These are phyloP conservation scores for Gamarada debralockiae DNA, from an alignment of 495 filamentous ascomycete species.

Conservation along the genomic window DNA sequence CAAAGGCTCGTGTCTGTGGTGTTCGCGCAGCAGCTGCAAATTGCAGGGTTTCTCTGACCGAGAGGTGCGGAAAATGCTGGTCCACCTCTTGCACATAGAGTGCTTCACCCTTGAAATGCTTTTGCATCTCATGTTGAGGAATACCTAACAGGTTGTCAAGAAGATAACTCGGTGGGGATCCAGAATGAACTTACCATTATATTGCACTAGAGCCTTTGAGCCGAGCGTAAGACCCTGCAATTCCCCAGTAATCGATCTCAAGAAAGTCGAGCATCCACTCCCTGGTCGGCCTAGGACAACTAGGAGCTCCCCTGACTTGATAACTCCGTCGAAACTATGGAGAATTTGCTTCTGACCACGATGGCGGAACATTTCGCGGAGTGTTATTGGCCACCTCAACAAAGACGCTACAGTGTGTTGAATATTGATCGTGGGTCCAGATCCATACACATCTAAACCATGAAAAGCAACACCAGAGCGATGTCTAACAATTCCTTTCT, in stretches of 20 bases:
- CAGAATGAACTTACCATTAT: conserved; percentile 49
- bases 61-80: conserved; percentile 68
- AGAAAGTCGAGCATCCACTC: conserved; percentile 66
- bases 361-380: too few relatives aligned
- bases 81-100: conserved; percentile 68
- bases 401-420: too few relatives aligned
- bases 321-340: conserved; percentile 54
- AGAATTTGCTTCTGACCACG: too few relatives aligned
- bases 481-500: too few relatives aligned
- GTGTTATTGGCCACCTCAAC: too few relatives aligned
- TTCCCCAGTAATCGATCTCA: conserved; percentile 67
- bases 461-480: too few relatives aligned
- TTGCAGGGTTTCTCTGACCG: conserved; percentile 39
- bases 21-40: conserved; percentile 31
- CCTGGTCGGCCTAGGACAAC: conserved; percentile 71
- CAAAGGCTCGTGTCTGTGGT: background rate
- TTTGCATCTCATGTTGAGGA: conserved; percentile 24
- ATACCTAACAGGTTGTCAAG: conserved; percentile 51
- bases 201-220: background rate
- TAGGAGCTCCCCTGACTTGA: conserved; percentile 46
- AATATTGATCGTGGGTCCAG: too few relatives aligned
- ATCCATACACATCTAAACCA: too few relatives aligned
- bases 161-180: too few relatives aligned
- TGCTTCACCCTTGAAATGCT: conserved; percentile 33
- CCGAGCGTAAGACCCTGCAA: background rate